phyloP scores from a whole-genome alignment of 345 rosid genomes.

The Linum trigynum region DNA sequence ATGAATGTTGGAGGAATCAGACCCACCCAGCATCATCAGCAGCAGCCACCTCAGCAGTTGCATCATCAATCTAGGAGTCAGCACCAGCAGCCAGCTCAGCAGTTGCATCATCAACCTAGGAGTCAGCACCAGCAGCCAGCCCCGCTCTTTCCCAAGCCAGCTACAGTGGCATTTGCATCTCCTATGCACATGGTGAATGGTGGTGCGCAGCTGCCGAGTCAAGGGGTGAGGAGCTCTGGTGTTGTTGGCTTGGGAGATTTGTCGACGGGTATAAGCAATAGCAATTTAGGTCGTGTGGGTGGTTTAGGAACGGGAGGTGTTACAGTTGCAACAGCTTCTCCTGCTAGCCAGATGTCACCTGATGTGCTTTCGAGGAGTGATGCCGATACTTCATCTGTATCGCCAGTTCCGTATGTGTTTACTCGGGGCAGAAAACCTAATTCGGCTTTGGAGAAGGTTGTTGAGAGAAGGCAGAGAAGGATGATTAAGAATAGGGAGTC shows the following conservation, averaged over 20 bases:
- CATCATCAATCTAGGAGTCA: background rate
- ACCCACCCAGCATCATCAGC: constrained; percentile 25
- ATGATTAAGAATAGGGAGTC: constrained; percentile 10
- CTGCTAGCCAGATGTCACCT: constrained; percentile 1
- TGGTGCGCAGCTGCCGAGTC: constrained; percentile 29
- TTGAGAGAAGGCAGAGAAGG: constrained; percentile 8
- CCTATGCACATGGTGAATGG: constrained; percentile 28
- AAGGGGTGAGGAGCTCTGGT: constrained; percentile 27
- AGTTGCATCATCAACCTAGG: background rate
- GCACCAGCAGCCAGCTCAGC: constrained; percentile 11
- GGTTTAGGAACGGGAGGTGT: constrained; percentile 31
- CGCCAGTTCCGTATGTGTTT: constrained; percentile 2
- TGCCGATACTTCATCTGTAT: background rate
- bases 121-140: background rate
- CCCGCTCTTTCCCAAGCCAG: constrained; percentile 51
- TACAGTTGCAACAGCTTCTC: constrained; percentile 28
- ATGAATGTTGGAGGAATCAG: constrained; percentile 39
- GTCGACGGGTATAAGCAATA: constrained; percentile 20
- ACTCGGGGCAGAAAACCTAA: background rate
- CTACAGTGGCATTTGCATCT: constrained; percentile 47
- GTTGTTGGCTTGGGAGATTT: constrained; percentile 32
- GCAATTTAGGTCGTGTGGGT: constrained; percentile 21
- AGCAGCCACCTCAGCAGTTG: constrained; percentile 1
- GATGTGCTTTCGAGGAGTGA: background rate
- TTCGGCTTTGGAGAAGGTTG: constrained; percentile 5